Percentiles rank a stretch among this genome's conserved stretches.
Evolutionary conservation across 371 early-diverging fungal species (phyloP).

Genomic region (Syncephalis fuscata): DNA sequence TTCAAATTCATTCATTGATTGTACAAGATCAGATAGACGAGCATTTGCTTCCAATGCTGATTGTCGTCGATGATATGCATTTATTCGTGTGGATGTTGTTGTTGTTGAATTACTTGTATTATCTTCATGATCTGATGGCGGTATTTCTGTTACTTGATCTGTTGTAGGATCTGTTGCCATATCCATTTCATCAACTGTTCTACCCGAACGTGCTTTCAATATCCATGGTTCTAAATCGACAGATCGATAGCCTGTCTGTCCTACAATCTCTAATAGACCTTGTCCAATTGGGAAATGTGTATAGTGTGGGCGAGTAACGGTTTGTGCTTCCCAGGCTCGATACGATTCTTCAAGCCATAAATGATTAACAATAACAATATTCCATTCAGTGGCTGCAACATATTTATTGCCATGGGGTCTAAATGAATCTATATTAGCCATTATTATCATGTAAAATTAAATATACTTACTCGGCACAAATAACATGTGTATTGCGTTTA

Average conservation of each 20-base stretch:
- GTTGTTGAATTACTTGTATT: no score
- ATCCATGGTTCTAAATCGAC: no score
- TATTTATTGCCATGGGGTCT: constrained; percentile 39
- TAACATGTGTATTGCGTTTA: constrained; percentile 39
- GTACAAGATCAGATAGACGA: no score
- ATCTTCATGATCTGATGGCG: no score
- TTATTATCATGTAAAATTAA: background rate
- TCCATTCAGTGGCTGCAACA: constrained; percentile 31
- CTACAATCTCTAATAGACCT: constrained; percentile 12
- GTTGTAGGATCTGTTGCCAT: no score
- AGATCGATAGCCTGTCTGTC: constrained; percentile 1
- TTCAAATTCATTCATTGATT: no score
- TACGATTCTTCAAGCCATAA: constrained; percentile 74
- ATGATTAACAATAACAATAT: constrained; percentile 62
- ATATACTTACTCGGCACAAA: constrained; percentile 37
- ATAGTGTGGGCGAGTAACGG: constrained; percentile 32
- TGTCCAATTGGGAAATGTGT: constrained; percentile 21
- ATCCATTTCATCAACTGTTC: no score
- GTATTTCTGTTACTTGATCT: no score
- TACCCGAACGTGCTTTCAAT: no score
- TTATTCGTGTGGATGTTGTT: no score
- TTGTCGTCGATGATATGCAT: no score
- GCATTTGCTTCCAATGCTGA: no score
- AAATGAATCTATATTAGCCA: background rate
- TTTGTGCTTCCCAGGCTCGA: constrained; percentile 29